phyloP scores from a whole-genome alignment of 306 rosid species.

The Trichosanthes cucumerina region DNA sequence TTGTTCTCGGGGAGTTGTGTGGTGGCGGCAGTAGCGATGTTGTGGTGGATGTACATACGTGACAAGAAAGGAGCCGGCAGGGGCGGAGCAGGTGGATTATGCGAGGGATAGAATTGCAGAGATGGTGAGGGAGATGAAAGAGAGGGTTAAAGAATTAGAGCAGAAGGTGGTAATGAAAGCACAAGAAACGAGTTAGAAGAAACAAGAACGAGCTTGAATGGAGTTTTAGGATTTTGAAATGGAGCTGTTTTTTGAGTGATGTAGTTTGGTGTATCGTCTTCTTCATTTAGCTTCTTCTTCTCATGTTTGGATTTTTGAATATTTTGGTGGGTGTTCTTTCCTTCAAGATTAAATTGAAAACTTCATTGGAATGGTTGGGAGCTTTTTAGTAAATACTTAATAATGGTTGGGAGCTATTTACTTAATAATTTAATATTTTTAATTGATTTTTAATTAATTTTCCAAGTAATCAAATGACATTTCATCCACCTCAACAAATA shows the following conservation, averaged over 20 bases:
- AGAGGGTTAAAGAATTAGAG: not conserved
- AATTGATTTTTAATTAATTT: too few species aligned
- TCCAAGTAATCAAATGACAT: too few species aligned
- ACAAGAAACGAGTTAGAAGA: not conserved
- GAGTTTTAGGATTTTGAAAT: not conserved
- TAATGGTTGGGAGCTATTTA: too few species aligned
- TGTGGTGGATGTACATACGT: slow-evolving; percentile 2
- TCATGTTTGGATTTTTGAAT: not conserved
- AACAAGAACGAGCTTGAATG: not conserved
- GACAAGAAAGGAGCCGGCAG: not conserved
- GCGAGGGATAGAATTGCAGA: not conserved
- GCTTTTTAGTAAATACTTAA: too few species aligned
- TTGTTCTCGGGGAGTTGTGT: slow-evolving; percentile 1
- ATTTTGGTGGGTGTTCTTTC: too few species aligned
- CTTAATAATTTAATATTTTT: too few species aligned
- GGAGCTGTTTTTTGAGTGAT: not conserved
- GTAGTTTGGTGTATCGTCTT: not conserved
- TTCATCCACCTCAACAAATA: too few species aligned
- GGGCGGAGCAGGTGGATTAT: slow-evolving; percentile 1
- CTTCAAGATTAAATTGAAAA: too few species aligned
- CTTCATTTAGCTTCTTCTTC: too few species aligned
- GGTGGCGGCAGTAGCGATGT: not conserved
- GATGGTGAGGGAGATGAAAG: not conserved
- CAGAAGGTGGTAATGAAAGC: not conserved
- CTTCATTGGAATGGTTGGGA: too few species aligned